Conservation (phyloP, 1,284 basidiomycete species). For the Trametes hirsuta region DNA sequence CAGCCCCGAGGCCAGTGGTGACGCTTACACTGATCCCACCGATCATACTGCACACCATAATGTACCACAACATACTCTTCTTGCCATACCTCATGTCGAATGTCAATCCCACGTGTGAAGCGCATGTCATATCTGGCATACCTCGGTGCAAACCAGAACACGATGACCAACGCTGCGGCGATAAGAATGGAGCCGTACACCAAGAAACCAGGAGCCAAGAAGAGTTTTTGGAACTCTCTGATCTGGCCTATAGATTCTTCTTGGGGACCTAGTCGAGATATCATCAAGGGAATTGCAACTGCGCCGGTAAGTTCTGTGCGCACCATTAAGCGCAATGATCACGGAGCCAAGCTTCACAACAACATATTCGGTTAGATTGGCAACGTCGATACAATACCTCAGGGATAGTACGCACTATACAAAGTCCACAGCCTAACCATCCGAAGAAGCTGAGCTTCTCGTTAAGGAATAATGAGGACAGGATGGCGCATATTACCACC, state of each 20-base stretch:
- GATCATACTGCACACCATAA: constrained; percentile 93
- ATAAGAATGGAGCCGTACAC: constrained; percentile 75
- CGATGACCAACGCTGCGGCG: constrained; percentile 61
- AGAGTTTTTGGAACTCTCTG: constrained; percentile 77
- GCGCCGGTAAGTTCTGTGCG: constrained; percentile 9
- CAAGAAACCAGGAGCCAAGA: constrained; percentile 88
- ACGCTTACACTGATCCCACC: constrained; percentile 96
- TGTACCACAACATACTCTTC: constrained; percentile 96
- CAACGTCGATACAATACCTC: neutral
- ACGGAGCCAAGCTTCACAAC: constrained; percentile 77
- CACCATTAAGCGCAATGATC: constrained; percentile 81
- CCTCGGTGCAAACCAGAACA: constrained; percentile 83
- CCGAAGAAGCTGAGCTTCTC: constrained; percentile 93
- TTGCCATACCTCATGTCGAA: constrained; percentile 73
- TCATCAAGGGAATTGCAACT: constrained; percentile 4
- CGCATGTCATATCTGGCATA: constrained; percentile 33
- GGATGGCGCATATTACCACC: constrained; percentile 93
- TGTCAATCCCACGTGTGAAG: neutral
- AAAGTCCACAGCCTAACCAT: constrained; percentile 91
- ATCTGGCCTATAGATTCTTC: constrained; percentile 86
- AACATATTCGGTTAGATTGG: neutral
- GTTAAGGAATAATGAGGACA: constrained; percentile 92
- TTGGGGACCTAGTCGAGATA: constrained; percentile 62
- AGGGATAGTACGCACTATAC: constrained; percentile 60
- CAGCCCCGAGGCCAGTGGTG: constrained; percentile 90